Base-by-base conservation (phyloP, 805 yeast genomes). In the Saturnispora serradocipensis region DNA sequence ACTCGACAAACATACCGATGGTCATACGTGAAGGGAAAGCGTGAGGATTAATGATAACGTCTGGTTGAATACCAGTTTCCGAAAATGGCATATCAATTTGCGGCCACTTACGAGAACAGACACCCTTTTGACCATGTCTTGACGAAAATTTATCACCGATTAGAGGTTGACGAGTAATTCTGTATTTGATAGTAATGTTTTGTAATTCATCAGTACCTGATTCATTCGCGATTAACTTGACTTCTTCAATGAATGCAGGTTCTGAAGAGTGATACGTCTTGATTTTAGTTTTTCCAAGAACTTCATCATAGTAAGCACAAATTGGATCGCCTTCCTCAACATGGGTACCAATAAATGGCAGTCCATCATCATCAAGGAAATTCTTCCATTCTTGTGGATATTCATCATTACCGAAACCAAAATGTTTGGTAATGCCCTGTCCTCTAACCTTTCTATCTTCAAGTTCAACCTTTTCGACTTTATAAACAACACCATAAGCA, bases 11-110 rank as follows among this genome's bases (percentile, higher is more conserved):
- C 98, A 93, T 93, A 74, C 99, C 99, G 70, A 93, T 91, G 11
- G 99, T 93, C 99, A 93, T 93, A 76, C 99, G 93, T 46, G 98
- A 91, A 61, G 99, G 99, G 91, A 91, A 93, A 59, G 98, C 99
- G 68, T 91, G 99, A 3, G 99, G 99, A 68, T 93, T 93, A 65
- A 93, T 93, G 65, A 93, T 93, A 60, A 93, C 86, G 71, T 93
- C 99, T 2, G 99, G 99, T 68, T 87, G 96, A 55, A 93, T 91
- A 62, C 99, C 99, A 34, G 87, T 75, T 72, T 93, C 99, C 58
- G 88, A 80, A 74, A 93, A 93, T 50, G 99, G 99, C 96, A 93
- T 82, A 68, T 93, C 98, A 56, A 88, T 75, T 49, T 88, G 84
- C 32, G 98, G 99, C 96, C 97, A 93, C 70, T 90, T 91, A 69